phyloP scores from a whole-genome alignment of 768 basidiomycete genomes.

The Neoboletus magnificus region DNA sequence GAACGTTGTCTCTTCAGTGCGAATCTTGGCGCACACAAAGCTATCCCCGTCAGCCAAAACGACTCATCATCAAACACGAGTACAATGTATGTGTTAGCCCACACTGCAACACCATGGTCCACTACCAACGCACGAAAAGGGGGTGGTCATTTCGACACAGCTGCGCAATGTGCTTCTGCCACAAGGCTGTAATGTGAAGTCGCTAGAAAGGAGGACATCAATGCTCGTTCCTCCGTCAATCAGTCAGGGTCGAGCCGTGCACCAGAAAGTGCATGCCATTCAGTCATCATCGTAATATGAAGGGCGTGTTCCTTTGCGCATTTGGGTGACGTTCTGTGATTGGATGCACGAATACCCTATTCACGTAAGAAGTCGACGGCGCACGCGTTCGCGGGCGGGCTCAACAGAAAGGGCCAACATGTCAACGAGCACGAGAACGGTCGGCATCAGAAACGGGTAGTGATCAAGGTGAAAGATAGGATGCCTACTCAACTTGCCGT shows the following conservation, averaged over 20 bases:
- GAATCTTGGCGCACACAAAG: neutral
- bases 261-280: neutral
- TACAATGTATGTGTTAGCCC: neutral
- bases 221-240: neutral
- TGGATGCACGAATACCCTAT: neutral
- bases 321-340: constrained; percentile 1
- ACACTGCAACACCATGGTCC: neutral
- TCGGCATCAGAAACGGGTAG: neutral
- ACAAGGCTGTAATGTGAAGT: constrained; percentile 14
- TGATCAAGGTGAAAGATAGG: constrained; percentile 3
- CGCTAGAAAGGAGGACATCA: neutral
- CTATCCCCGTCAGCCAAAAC: neutral
- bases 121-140: neutral
- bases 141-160: constrained; percentile 1
- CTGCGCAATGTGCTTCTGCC: constrained; percentile 10
- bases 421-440: neutral
- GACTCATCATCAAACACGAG: neutral
- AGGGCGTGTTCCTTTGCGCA: neutral
- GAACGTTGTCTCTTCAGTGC: neutral
- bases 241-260: constrained; percentile 15
- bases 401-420: neutral
- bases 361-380: neutral
- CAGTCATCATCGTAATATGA: constrained; percentile 7
- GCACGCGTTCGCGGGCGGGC: neutral
- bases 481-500: constrained; percentile 6